phyloP scores from a whole-genome alignment of 2,329 filamentous ascomycete genomes.

The Tolypocladium sp. region DNA sequence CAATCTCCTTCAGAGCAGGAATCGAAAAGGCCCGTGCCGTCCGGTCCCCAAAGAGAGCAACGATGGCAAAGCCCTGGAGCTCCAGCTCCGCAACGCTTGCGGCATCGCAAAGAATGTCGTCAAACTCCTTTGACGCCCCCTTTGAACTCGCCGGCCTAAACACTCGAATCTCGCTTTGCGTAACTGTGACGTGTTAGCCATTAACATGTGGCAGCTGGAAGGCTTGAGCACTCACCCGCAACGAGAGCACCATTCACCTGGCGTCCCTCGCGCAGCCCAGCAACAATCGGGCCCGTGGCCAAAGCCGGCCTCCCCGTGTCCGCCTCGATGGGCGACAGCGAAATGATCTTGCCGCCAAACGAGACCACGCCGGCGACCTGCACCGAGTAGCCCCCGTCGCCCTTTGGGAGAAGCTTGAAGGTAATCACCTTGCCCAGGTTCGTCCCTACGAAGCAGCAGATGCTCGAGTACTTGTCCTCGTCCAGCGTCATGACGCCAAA shows the following conservation, averaged over 20 bases:
- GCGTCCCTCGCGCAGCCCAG: slow-evolving; percentile 63
- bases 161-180: slow-evolving; percentile 68
- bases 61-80: slow-evolving; percentile 66
- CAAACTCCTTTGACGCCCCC: slow-evolving; percentile 87
- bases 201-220: background rate
- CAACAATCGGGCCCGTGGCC: slow-evolving; percentile 67
- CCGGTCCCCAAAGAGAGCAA: slow-evolving; percentile 79
- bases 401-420: slow-evolving; percentile 78
- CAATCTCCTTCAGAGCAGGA: slow-evolving; percentile 81
- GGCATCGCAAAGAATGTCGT: slow-evolving; percentile 71
- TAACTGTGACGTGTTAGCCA: slow-evolving; percentile 35
- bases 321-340: slow-evolving; percentile 69
- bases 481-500: slow-evolving; percentile 93
- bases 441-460: slow-evolving; percentile 85
- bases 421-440: slow-evolving; percentile 75
- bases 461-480: slow-evolving; percentile 91
- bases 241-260: slow-evolving; percentile 76
- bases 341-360: slow-evolving; percentile 62
- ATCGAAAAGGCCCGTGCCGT: slow-evolving; percentile 73
- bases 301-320: slow-evolving; percentile 67
- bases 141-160: slow-evolving; percentile 80
- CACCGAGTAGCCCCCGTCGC: slow-evolving; percentile 58
- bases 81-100: slow-evolving; percentile 70
- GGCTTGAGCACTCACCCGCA: slow-evolving; percentile 44
- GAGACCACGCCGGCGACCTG: slow-evolving; percentile 59